A percentile compares a stretch with the other conserved stretches of the same genome.
Evolutionary conservation across 768 basidiomycete genomes (phyloP).

Genomic region (Hydnum rufescens): DNA sequence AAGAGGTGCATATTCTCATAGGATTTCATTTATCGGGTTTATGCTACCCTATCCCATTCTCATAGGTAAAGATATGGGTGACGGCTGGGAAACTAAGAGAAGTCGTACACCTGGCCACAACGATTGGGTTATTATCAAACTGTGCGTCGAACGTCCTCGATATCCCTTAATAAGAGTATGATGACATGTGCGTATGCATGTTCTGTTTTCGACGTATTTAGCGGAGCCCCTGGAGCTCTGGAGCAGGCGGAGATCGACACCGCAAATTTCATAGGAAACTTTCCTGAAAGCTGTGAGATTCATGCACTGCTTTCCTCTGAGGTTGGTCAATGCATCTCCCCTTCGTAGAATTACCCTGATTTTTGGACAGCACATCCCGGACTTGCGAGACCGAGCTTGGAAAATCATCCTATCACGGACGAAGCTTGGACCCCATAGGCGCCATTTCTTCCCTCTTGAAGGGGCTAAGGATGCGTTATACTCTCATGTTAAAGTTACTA

Average conservation of each 20-base stretch:
- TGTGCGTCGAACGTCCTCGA: conserved; percentile 35
- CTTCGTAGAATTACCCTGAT: neutral
- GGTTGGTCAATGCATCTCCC: conserved; percentile 14
- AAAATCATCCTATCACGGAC: conserved; percentile 48
- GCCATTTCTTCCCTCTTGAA: conserved; percentile 75
- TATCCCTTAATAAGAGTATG: neutral
- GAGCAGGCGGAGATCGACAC: conserved; percentile 76
- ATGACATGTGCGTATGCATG: neutral
- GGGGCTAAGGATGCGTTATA: conserved; percentile 36
- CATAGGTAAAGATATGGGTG: conserved; percentile 75
- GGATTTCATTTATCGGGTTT: neutral
- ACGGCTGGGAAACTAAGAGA: conserved; percentile 96
- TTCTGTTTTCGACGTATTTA: conserved; percentile 15
- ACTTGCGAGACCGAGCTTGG: conserved; percentile 37
- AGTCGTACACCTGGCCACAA: conserved; percentile 61
- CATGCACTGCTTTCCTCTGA: conserved; percentile 30
- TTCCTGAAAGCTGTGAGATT: conserved; percentile 71
- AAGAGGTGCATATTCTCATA: conserved; percentile 30
- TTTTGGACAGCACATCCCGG: conserved; percentile 1
- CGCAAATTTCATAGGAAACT: conserved; percentile 89
- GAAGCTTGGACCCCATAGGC: conserved; percentile 72
- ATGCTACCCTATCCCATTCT: neutral
- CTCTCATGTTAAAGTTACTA: conserved; percentile 75
- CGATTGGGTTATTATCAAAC: conserved; percentile 79
- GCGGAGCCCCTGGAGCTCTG: conserved; percentile 56